phyloP scores from a whole-genome alignment of 371 early-diverging fungal genomes.

The Synchytrium microbalum region DNA sequence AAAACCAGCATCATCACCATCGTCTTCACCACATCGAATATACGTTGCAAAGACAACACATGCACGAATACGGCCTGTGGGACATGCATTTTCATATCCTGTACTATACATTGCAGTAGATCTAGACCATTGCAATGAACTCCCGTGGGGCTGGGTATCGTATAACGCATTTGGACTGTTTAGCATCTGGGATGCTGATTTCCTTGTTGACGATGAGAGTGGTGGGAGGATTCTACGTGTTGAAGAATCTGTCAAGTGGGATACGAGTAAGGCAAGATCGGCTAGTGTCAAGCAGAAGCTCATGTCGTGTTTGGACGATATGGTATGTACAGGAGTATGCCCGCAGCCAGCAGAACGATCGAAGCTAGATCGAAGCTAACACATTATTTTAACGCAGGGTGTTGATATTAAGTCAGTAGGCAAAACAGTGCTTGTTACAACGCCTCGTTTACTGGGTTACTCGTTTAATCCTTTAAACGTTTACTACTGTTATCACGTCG shows the following conservation, averaged over 20 bases:
- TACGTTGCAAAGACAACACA: slow-evolving; percentile 35
- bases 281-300: slow-evolving; percentile 14
- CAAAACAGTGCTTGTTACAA: slow-evolving; percentile 35
- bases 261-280: neutral
- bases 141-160: neutral
- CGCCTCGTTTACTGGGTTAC: slow-evolving; percentile 40
- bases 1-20: neutral
- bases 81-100: slow-evolving; percentile 38
- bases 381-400: neutral
- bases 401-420: slow-evolving; percentile 10
- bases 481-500: slow-evolving; percentile 34
- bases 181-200: slow-evolving; percentile 16
- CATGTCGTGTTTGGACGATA: slow-evolving; percentile 3
- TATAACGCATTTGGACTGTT: slow-evolving; percentile 11
- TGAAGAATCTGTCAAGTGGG: neutral
- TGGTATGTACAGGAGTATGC: slow-evolving; percentile 8
- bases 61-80: slow-evolving; percentile 31
- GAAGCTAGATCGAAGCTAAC: no score
- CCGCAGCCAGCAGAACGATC: neutral
- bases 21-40: slow-evolving; percentile 4
- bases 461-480: slow-evolving; percentile 47
- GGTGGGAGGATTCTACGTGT: neutral
- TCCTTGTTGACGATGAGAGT: slow-evolving; percentile 11
- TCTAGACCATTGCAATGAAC: slow-evolving; percentile 17
- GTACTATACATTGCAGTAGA: slow-evolving; percentile 39